Percentiles rank a stretch among this genome's conserved stretches.
Conservation (phyloP, 2,329 filamentous ascomycete genomes). For the Pseudocercospora musae region DNA sequence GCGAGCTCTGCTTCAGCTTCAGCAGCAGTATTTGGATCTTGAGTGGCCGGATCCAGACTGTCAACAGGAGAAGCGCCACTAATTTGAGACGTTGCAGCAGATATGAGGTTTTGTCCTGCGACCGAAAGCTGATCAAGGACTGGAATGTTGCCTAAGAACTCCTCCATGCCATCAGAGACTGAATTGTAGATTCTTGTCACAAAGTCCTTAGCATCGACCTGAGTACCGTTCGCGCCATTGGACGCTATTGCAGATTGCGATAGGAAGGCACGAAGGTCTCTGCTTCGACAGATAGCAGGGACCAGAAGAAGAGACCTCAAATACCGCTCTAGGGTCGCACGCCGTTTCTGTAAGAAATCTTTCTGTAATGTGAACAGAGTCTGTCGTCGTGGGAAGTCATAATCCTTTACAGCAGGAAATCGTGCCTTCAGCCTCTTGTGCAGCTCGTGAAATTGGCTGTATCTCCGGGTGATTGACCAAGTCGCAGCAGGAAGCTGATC, state of each 20-base stretch:
- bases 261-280: constrained; percentile 86
- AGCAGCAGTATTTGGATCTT: constrained; percentile 52
- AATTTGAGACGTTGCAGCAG: constrained; percentile 61
- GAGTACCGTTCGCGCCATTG: constrained; percentile 57
- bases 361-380: constrained; percentile 96
- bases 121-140: constrained; percentile 91
- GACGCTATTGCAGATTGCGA: constrained; percentile 74
- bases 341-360: constrained; percentile 89
- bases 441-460: constrained; percentile 95
- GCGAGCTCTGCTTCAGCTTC: constrained; percentile 93
- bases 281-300: constrained; percentile 89
- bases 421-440: constrained; percentile 81
- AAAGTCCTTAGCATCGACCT: constrained; percentile 70
- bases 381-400: constrained; percentile 88
- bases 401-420: constrained; percentile 80
- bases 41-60: constrained; percentile 38
- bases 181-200: constrained; percentile 95
- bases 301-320: constrained; percentile 68
- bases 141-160: constrained; percentile 92
- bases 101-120: constrained; percentile 86
- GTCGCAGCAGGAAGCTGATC: constrained; percentile 96
- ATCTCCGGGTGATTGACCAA: constrained; percentile 88
- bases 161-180: constrained; percentile 95
- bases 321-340: constrained; percentile 80
- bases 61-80: constrained; percentile 42